Percentiles rank a stretch among this genome's conserved stretches.
These are phyloP conservation scores for Astragalus membranaceus DNA, from an alignment of 306 rosid genomes.

Conservation along the genomic window DNA sequence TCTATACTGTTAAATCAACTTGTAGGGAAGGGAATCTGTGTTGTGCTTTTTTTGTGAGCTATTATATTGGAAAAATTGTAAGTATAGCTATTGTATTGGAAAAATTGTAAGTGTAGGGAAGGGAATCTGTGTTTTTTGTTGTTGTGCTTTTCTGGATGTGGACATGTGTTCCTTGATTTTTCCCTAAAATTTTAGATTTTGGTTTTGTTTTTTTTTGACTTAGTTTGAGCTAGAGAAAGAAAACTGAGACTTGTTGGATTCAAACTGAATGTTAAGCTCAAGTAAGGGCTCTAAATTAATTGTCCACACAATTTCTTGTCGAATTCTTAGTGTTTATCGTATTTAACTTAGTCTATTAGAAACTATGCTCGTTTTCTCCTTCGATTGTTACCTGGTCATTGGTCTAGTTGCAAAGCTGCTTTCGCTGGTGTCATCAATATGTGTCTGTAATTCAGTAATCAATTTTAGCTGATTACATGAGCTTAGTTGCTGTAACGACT, in stretches of 20 bases:
- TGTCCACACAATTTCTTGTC: background rate
- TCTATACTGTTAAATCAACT: no score
- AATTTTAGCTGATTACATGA: background rate
- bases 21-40: no score
- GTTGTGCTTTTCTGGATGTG: no score
- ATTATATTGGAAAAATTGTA: no score
- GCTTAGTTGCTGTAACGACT: background rate
- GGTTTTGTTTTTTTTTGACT: background rate
- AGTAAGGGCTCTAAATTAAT: background rate
- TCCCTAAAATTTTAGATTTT: background rate
- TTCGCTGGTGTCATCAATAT: background rate
- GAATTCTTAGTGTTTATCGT: background rate
- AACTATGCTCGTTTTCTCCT: background rate
- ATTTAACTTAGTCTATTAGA: conserved; percentile 11
- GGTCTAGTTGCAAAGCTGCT: background rate
- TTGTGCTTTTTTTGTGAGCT: no score
- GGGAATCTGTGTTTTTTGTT: no score
- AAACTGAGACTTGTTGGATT: conserved; percentile 9
- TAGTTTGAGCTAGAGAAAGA: conserved; percentile 17
- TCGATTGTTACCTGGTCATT: background rate
- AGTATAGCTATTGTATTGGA: no score
- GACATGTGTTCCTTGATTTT: no score
- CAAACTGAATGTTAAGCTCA: conserved; percentile 20
- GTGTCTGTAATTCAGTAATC: background rate
- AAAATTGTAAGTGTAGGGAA: no score